Base-by-base conservation (phyloP, 139 green algal species). In the Ulvella scutata region DNA sequence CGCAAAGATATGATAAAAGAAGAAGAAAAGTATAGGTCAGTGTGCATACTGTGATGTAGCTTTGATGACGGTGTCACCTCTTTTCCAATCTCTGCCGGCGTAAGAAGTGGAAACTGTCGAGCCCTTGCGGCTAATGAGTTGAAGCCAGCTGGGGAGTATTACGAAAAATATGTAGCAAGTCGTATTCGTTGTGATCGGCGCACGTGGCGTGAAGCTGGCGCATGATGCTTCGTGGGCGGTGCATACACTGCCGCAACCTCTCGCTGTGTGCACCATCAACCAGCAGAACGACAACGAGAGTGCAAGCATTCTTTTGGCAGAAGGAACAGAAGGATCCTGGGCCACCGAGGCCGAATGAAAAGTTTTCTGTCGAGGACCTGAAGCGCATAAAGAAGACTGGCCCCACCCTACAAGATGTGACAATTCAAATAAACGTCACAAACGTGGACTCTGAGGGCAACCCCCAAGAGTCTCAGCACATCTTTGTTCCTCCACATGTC, bases 381-480 rank as follows among this genome's bases (percentile, higher is more conserved):
- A 67, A 23, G 51, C 51, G 51, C 9, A 67, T 67, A n/a, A 67
- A 67, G 33, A 26, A 26, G 51, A 26, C 31, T 13, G 51, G 51
- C 10, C 51, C 51, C 31, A 67, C 51, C 51, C 51, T 67, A 26
- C n/a, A 67, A 10, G 51, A 67, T 67, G 51, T 67, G 51, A 67
- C 51, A n/a, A 67, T 67, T 31, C 51, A 67, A 67, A 67, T 67
- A 67, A 26, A 67, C 1, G 51, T 67, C 51, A 67, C 51, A n/a
- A 67, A 67, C 51, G 33, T 67, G n/a, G 51, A 67, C 17, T 67
- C 51, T 67, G 51, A 67, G 20, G 51, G 51, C 0, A 67, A 67
- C 33, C 51, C 51, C 31, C 51, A 67, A 23, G 33, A 13, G 20
- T 36, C 31, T n/a, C 33, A n/a, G 6, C 51, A 67, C 51, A 26